Percentiles rank a stretch among this genome's conserved stretches.
These are phyloP conservation scores for Pichia sp. DNA, from an alignment of 1,139 yeast genomes.

Conservation along the genomic window DNA sequence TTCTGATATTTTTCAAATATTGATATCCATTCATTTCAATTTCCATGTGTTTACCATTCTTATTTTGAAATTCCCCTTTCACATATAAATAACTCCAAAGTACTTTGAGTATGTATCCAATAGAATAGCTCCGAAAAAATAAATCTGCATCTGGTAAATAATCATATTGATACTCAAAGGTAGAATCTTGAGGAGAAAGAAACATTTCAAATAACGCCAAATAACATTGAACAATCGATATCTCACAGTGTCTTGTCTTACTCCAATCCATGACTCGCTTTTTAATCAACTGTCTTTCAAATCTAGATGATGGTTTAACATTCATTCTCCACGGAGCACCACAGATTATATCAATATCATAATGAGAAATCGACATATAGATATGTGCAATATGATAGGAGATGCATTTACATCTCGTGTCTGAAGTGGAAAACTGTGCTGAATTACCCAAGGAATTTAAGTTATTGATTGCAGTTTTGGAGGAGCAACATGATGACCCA, in stretches of 20 bases:
- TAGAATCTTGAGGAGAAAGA: slow-evolving; percentile 37
- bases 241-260: slow-evolving; percentile 31
- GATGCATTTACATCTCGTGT: slow-evolving; percentile 45
- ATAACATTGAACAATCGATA: slow-evolving; percentile 56
- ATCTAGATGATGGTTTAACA: slow-evolving; percentile 45
- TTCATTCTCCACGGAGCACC: slow-evolving; percentile 84
- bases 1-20: slow-evolving; percentile 33
- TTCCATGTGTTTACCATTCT: background rate
- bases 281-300: slow-evolving; percentile 44
- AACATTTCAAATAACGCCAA: slow-evolving; percentile 55
- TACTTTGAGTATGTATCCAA: slow-evolving; percentile 40
- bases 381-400: slow-evolving; percentile 70
- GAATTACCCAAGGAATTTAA: slow-evolving; percentile 21
- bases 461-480: slow-evolving; percentile 28
- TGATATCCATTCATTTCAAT: slow-evolving; percentile 29
- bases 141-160: slow-evolving; percentile 25
- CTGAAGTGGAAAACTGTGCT: slow-evolving; percentile 25
- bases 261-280: slow-evolving; percentile 49
- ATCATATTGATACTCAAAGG: slow-evolving; percentile 26
- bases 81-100: slow-evolving; percentile 40
- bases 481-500: slow-evolving; percentile 26
- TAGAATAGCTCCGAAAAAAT: slow-evolving; percentile 30
- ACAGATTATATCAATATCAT: slow-evolving; percentile 69
- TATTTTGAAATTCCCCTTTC: slow-evolving; percentile 13
- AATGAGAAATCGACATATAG: slow-evolving; percentile 60